Evolutionary conservation across 148 eudicot genomes (phyloP), one percentile per base, ranked within the genome.

Genomic region (Vaccinium macrocarpon): DNA sequence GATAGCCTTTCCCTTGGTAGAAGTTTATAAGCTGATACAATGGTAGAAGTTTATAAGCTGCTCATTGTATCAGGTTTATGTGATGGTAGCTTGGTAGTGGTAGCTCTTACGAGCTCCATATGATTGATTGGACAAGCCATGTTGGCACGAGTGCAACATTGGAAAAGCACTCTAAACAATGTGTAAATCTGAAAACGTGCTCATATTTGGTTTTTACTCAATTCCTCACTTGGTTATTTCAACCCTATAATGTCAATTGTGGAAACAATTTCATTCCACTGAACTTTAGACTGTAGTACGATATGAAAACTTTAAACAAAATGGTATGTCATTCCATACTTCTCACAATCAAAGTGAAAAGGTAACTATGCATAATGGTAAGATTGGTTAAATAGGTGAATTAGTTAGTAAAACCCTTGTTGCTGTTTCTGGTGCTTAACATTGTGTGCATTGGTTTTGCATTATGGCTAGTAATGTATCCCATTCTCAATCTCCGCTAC

Each of bases 391-490:
- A 21, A 16, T 84, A 6, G 32, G 49, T 79, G 82, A 11, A 35
- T 16, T 46, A 46, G 35, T 59, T 38, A 79, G 64, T 66, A 11
- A 55, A 83, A n/a, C 16, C 25, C 9, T 38, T 52, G n/a, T 52
- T 15, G 27, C 38, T 35, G 13, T 74, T 19, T 84, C 21, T 3
- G 35, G 85, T 59, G 62, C 53, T 84, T 89, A 78, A 87, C 83
- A 82, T 38, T 19, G 81, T 64, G 23, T 64, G n/a, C 21, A 21
- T 27, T 3, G 35, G 85, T 90, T 90, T 75, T 86, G 85, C 49
- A 8, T 0, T 93, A 90, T 89, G 95, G 99, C 86, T 97, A 77
- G 91, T 95, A 46, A 88, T 97, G 93, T 97, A 97, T 85, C 99
- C 98, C 7, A 95, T 95, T 38, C 84, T 97, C 87, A 97, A 97